Base-by-base conservation (phyloP, 768 basidiomycete genomes). In the Leucocoprinus leucothites region DNA sequence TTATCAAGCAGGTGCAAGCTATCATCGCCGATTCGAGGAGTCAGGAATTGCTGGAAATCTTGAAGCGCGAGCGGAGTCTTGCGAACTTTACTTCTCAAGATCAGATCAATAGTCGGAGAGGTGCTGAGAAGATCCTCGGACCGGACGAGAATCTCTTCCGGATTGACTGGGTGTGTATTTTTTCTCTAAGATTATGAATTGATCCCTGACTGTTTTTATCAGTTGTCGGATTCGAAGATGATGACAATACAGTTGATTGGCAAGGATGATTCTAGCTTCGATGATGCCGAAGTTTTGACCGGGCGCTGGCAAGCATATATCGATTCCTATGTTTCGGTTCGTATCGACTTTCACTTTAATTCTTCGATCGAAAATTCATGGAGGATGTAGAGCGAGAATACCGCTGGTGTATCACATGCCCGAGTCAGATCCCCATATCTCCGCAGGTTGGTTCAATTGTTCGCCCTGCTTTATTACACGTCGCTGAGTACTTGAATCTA, bases 1-100 rank as follows among this genome's bases (percentile, higher is more conserved):
- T 98, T 57, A 85, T 99, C 69, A 98, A 97, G 66, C 93, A 86
- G 82, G 81, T 84, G 8, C 89, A 91, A 64, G 67, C 77, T n/a
- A 72, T 87, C 28, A 74, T 89, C n/a, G 67, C 78, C 1, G 90
- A 91, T 60, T 63, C 78, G 1, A 86, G 84, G 63, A 86, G 85
- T 63, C 86, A 87, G 61, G 87, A 91, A 22, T 71, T 91, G 8
- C 74, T 88, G 4, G 88, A 91, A 51, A 69, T 82, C 16, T 69
- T 92, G 55, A 87, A 86, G 64, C 79, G 82, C 6, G 90, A 91
- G 52, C 74, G 89, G 25, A 77, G 79, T 16, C 64, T 88, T 4
- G 62, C 71, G 1, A 72, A 68, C 2, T 84, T 85, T 2, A 87
- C 86, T 0, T 81, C 81, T 0, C 88, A 91, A 60, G 89, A 91